Base-by-base conservation (phyloP, 164 flowering plant species). In the Buxus sempervirens region DNA sequence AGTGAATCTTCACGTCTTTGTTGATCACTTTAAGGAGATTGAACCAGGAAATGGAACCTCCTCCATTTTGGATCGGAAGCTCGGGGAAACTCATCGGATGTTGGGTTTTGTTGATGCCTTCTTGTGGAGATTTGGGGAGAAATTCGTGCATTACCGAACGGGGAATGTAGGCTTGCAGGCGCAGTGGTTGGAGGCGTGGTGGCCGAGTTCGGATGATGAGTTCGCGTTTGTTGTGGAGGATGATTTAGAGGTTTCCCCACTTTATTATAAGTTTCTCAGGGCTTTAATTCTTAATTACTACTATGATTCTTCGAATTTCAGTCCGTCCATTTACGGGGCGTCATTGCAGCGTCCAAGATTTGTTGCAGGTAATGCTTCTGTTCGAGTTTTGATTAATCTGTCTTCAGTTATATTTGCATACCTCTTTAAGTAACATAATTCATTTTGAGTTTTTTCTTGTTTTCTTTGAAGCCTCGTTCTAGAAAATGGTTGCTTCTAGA, bases 161-260 rank as follows among this genome's bases (percentile, higher is more conserved):
- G 76, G 62, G 57, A 95, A 95, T 72, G 97, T 73, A 6, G 97
- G 99, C 0, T 77, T 95, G 79, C 99, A 95, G 81, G 92, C 90
- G 20, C 99, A 95, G 85, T 95, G 99, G 99, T 65, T 95, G 61
- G 97, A 95, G 80, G 87, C 97, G 0, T 95, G 99, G 97, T 95
- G 97, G 97, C 97, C 98, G 10, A 66, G 77, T 23, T 83, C 88
- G 2, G 94, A 89, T 54, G 72, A 90, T 23, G 98, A 95, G 77
- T 95, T 95, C 71, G 97, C 84, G 0, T 95, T 95, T 62, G 86
- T 95, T 24, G 97, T 95, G 54, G 97, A 95, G 72, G 98, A 95
- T 73, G 98, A 95, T 82, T 78, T 95, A 79, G 93, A 95, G 83
- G 79, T 95, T 60, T 92, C 97, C 0, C 87, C 89, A 5, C 79